phyloP scores from a whole-genome alignment of 192 early-diverging fungal species.

The Gigaspora rosea region DNA sequence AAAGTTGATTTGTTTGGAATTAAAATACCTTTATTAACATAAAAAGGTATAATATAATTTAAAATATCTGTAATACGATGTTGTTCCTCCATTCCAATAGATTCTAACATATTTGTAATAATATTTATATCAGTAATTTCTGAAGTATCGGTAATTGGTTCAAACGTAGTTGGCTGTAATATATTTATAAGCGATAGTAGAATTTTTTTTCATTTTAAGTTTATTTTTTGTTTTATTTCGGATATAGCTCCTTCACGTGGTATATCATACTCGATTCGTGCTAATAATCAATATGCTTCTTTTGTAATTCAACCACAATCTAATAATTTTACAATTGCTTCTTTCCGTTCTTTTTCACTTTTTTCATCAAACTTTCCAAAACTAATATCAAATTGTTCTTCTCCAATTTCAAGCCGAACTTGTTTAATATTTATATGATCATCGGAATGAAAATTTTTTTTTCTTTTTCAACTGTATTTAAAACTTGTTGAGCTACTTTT shows the following conservation, averaged over 20 bases:
- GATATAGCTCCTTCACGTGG: not conserved
- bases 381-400: not conserved
- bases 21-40: not conserved
- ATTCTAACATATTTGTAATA: conserved; percentile 3
- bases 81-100: not conserved
- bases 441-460: too few relatives aligned
- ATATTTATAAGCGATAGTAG: not conserved
- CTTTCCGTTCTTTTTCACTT: not conserved
- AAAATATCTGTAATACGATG: not conserved
- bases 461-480: too few relatives aligned
- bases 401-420: not conserved
- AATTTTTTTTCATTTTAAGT: not conserved
- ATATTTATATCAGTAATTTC: not conserved
- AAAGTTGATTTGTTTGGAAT: not conserved
- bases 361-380: not conserved
- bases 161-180: not conserved
- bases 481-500: too few relatives aligned
- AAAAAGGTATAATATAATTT: not conserved
- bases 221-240: not conserved
- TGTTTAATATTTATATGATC: not conserved
- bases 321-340: not conserved
- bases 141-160: not conserved
- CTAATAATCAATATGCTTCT: not conserved
- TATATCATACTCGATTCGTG: not conserved
- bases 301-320: not conserved